Base-by-base conservation (phyloP, 768 basidiomycete species). In the Hemileccinum rubropunctum region DNA sequence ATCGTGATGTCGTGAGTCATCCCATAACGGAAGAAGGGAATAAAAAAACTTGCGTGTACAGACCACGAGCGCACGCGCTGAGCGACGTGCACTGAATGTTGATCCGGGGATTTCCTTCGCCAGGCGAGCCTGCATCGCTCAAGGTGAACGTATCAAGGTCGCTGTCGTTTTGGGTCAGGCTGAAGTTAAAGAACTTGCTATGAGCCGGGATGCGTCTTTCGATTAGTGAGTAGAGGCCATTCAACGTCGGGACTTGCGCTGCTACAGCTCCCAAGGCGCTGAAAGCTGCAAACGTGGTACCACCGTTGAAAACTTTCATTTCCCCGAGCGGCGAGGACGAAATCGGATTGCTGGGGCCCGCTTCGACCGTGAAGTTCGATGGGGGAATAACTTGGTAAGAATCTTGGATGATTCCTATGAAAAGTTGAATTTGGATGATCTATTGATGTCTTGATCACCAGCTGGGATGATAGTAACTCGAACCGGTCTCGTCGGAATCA, bases 21-120 rank as follows among this genome's bases (percentile, higher is more conserved):
- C 28, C 28, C 28, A 10, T 17, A 13, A 20, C 3, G 45, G n/a
- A 34, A 39, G 30, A 26, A 30, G 23, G 28, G 11, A 30, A 14
- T 13, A 23, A 34, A 21, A n/a, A 12, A 15, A 60, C 71, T 4
- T 46, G 73, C 73, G 66, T 67, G 52, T 73, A 72, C 7, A 72
- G 45, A 1, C 73, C 72, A 3, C 72, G 65, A 8, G 70, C 68
- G 41, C 72, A 73, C 1, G 69, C 72, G 41, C 65, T 71, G 33
- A 70, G 45, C 10, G 71, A 67, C 0, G 65, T 70, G 47, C 72
- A 73, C 23, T 66, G 49, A 12, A 74, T 60, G 21, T 63, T 42
- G 40, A 74, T 61, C 5, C 40, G 40, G 2, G 52, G 3, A 12
- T 35, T 36, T 32, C 59, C 60, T 6, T 52, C 51, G 14, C 26